Evolutionary conservation across 495 filamentous ascomycete genomes (phyloP), one percentile per base, ranked within the genome.

Genomic region (Xylaria longipes): DNA sequence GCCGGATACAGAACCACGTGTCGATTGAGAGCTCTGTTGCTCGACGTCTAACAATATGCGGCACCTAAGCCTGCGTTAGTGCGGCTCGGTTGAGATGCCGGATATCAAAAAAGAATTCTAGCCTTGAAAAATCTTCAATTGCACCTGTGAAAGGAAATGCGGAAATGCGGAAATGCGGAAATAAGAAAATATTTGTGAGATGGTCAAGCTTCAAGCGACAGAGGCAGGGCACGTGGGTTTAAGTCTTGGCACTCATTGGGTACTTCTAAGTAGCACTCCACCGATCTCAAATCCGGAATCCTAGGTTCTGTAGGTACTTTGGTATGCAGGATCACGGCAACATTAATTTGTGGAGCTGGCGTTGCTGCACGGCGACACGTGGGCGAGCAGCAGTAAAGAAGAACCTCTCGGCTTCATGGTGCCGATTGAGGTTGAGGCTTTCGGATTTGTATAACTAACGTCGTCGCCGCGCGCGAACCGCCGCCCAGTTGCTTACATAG

Each of bases 181-280:
- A 20, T 20, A 4, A 56, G 14, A 29, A 14, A 33, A 31, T n/a
- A n/a, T n/a, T n/a, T n/a, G 27, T 57, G 25, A 57, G 29, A 29
- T 57, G 14, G 12, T 31, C 48, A n/a, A 52, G 52, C 11, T 29
- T 17, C 1, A 29, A 57, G n/a, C 0, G 46, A 37, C 17, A 12
- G 33, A 12, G 8, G 43, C 37, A 62, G 7, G 46, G 60, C 60
- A 62, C 60, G 60, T 62, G 60, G 60, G 20, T 11, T 43, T 39
- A 37, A 15, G 62, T 65, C 62, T 65, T 65, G 62, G 62, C 62
- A 33, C 25, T 48, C 39, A 45, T 48, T 46, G 62, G 39, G 39
- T 33, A 17, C 2, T 7, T 3, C 3, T 1, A 20, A 22, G 33
- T 27, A 62, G 62, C 62, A 33, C 37, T 45, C 62, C 14, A 8